Evolutionary conservation across 139 green algal genomes (phyloP).

Genomic region (Tetradesmus obliquus): DNA sequence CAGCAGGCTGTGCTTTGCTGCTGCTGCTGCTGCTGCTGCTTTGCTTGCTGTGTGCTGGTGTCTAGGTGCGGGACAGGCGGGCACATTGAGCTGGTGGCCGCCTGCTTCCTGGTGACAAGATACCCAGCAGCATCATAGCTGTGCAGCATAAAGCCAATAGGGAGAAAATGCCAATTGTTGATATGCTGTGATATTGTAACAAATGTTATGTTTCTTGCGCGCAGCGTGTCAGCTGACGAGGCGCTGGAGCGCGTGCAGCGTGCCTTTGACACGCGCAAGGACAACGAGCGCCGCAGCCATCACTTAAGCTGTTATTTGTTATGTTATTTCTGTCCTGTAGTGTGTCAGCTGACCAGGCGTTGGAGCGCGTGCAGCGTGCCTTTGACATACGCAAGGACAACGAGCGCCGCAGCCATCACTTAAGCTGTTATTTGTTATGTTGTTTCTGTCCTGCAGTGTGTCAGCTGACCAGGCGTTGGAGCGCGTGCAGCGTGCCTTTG

Average conservation of each 20-base stretch:
- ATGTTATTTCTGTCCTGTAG: conserved; percentile 23
- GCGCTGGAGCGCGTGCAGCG: conserved; percentile 77
- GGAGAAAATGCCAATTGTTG: too few relatives aligned
- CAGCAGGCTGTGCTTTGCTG: not conserved
- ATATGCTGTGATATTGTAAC: too few relatives aligned
- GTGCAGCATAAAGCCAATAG: too few relatives aligned
- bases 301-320: not conserved
- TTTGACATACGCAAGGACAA: conserved; percentile 77
- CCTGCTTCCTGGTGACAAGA: not conserved
- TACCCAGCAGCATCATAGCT: too few relatives aligned
- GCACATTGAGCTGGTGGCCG: not conserved
- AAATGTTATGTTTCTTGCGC: too few relatives aligned
- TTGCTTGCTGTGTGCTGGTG: not conserved
- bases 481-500: conserved; percentile 78
- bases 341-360: conserved; percentile 73
- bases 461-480: conserved; percentile 76
- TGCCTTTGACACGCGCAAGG: conserved; percentile 75
- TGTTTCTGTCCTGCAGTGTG: conserved; percentile 48
- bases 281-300: conserved; percentile 46
- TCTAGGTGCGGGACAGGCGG: not conserved
- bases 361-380: conserved; percentile 76
- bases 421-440: not conserved
- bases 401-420: not conserved
- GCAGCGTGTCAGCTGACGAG: conserved; percentile 73
- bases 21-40: not conserved